phyloP scores from a whole-genome alignment of 768 basidiomycete species.

The Lactarius psammicola region DNA sequence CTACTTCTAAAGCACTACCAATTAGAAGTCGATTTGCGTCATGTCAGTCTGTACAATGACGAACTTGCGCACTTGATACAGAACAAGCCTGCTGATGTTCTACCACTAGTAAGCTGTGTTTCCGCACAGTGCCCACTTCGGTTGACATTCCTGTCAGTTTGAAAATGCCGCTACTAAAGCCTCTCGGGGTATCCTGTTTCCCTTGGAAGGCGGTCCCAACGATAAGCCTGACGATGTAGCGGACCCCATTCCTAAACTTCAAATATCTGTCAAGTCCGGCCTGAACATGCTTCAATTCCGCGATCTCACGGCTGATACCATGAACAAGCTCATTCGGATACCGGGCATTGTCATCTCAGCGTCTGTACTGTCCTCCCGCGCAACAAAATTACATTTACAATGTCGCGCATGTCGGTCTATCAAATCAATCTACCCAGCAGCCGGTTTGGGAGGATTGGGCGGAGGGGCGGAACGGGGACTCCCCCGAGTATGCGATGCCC shows the following conservation, averaged over 20 bases:
- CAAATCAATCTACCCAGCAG: constrained; percentile 72
- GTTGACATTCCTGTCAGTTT: constrained; percentile 52
- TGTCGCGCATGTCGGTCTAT: constrained; percentile 86
- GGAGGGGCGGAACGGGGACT: constrained; percentile 81
- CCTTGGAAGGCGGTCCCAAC: constrained; percentile 56
- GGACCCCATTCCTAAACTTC: constrained; percentile 65
- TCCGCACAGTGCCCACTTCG: not conserved
- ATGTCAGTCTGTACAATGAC: constrained; percentile 74
- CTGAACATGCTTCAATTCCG: constrained; percentile 93
- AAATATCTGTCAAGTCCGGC: constrained; percentile 85
- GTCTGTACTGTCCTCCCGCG: constrained; percentile 88
- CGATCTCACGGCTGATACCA: constrained; percentile 88
- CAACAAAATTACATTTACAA: constrained; percentile 88
- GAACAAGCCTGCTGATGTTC: constrained; percentile 81
- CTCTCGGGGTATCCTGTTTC: constrained; percentile 80
- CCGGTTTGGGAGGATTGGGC: constrained; percentile 84
- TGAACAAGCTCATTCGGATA: constrained; percentile 94
- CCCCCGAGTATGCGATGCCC: constrained; percentile 85
- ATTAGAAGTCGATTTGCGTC: constrained; percentile 55
- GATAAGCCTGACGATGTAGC: constrained; percentile 42
- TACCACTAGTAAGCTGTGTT: constrained; percentile 67
- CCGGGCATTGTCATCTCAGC: constrained; percentile 99
- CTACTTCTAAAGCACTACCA: constrained; percentile 80
- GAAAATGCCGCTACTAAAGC: constrained; percentile 88
- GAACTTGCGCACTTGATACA: constrained; percentile 91